These are phyloP conservation scores for Auriscalpium orientale DNA, from an alignment of 768 basidiomycete genomes.

Conservation along the genomic window DNA sequence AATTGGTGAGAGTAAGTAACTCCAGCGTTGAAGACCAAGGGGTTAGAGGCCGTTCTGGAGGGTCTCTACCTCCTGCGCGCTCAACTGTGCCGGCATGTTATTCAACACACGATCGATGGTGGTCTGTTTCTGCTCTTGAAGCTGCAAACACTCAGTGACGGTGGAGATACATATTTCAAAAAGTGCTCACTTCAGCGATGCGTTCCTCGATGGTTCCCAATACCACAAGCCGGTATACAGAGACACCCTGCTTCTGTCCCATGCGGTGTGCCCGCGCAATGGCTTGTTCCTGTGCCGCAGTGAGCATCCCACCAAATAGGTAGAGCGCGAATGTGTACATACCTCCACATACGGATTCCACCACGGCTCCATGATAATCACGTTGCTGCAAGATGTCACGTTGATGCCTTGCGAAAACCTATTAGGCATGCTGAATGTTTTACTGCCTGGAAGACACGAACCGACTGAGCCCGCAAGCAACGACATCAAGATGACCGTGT, in stretches of 20 bases:
- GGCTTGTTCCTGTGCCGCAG: slow-evolving; percentile 14
- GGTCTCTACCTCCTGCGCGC: background rate
- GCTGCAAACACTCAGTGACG: background rate
- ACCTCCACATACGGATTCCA: slow-evolving; percentile 15
- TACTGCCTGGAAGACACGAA: background rate
- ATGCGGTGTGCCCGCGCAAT: slow-evolving; percentile 27
- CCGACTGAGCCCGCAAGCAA: slow-evolving; percentile 4
- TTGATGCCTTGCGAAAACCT: slow-evolving; percentile 3
- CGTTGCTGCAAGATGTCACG: slow-evolving; percentile 11
- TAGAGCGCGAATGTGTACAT: background rate
- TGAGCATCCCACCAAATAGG: background rate
- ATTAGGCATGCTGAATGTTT: background rate
- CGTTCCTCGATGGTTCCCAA: slow-evolving; percentile 6
- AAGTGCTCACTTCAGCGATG: slow-evolving; percentile 1
- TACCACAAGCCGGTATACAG: slow-evolving; percentile 13
- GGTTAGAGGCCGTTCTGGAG: too few relatives aligned
- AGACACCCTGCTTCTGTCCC: slow-evolving; percentile 22
- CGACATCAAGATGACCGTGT: slow-evolving; percentile 7
- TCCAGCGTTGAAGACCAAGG: too few relatives aligned
- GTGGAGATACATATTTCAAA: too few relatives aligned
- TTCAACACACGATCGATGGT: background rate
- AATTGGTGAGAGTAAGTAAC: too few relatives aligned
- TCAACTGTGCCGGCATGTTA: background rate
- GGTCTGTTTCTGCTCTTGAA: background rate
- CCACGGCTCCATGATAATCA: slow-evolving; percentile 13